Evolutionary conservation across 2,329 filamentous ascomycete species (phyloP), one percentile per base, ranked within the genome.

Genomic region (Phoma sp.): DNA sequence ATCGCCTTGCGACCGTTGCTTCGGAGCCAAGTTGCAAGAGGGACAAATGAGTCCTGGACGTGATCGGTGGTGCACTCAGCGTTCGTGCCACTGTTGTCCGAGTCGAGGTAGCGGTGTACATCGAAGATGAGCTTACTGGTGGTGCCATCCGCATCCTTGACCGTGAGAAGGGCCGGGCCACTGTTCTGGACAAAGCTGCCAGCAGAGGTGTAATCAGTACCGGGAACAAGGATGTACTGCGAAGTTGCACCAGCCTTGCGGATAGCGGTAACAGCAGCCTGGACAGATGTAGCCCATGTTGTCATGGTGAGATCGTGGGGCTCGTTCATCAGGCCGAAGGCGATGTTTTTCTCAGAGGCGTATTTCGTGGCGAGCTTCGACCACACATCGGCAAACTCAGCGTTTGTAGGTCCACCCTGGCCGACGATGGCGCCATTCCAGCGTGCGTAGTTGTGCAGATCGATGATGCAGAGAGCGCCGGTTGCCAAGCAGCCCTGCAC

Each of bases 311-410:
- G 72, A 47, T 52, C 82, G 69, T 88, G 85, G 6, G 87, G 87
- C 74, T 79, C 88, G 74, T 90, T 90, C 86, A 90, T 89, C 39
- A 90, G 69, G 13, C 85, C 86, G 61, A 90, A 88, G 3, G 83
- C 78, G 24, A 90, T 74, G 56, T 82, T 84, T 33, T 78, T 69
- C 44, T 85, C 74, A 6, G 67, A 65, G 21, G 78, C 80, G 71
- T 89, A 90, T 67, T 85, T 84, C 1, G 74, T 77, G 1, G 87
- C 87, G 4, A 79, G 58, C 65, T 78, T 75, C 27, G 61, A 71
- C 87, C 87, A 90, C 5, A 89, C 72, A 37, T 74, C 76, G 3
- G 80, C 82, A 61, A 89, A 85, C 13, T 85, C 74, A 10, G 80
- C 82, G 66, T 88, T 81, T 0, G 80, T 81, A 0, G 86, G 85